A percentile compares a stretch with the other conserved stretches of the same genome.
Conservation (phyloP, 805 yeast species). For the Metschnikowia cerradonensis region DNA sequence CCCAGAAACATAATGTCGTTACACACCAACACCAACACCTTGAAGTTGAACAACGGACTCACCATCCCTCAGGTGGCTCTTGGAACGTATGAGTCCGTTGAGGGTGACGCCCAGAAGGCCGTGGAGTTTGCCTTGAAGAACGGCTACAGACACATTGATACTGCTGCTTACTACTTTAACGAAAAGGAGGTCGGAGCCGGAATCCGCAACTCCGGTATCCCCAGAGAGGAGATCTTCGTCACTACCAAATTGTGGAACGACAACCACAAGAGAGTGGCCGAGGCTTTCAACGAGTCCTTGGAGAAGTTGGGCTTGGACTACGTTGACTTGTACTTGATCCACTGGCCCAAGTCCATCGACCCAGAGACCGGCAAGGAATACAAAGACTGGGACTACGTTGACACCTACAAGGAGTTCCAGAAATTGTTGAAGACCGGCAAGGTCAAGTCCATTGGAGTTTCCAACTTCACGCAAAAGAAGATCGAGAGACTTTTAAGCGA, state of each 20-base stretch:
- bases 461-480: conserved; percentile 17
- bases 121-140: conserved; percentile 57
- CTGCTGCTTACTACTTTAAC: conserved; percentile 67
- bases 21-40: conserved; percentile 12
- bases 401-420: conserved; percentile 34
- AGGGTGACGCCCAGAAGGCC: conserved; percentile 52
- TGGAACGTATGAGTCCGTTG: conserved; percentile 68
- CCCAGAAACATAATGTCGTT: conserved; percentile 10
- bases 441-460: conserved; percentile 16
- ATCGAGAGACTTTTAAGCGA: conserved; percentile 15
- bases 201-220: conserved; percentile 26
- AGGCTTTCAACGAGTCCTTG: conserved; percentile 16
- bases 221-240: conserved; percentile 16
- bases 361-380: conserved; percentile 9
- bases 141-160: conserved; percentile 76
- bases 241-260: conserved; percentile 18
- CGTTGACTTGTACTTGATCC: conserved; percentile 18
- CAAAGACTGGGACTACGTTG: conserved; percentile 22
- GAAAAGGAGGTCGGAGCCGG: conserved; percentile 69
- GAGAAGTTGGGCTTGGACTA: conserved; percentile 16
- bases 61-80: conserved; percentile 64
- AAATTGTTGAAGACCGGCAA: conserved; percentile 22
- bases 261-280: conserved; percentile 12
- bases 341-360: conserved; percentile 17
- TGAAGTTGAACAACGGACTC: conserved; percentile 58